Conservation (phyloP, 352 stramenopile species). For the Blastocystis sp. region DNA sequence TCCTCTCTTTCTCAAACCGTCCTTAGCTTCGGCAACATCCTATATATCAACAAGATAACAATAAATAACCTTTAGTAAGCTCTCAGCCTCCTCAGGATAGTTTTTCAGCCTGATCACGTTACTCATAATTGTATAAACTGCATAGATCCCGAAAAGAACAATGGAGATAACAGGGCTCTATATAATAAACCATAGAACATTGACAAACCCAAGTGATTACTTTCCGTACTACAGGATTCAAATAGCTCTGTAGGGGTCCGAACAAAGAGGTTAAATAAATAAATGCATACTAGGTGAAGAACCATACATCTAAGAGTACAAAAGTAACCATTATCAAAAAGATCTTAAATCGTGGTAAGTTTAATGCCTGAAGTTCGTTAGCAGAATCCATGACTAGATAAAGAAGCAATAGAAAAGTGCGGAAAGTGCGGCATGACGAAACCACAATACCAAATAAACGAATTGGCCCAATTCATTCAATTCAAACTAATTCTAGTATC, state of each 20-base stretch:
- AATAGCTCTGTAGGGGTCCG: not conserved
- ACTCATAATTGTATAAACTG: not conserved
- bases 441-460: too few relatives aligned
- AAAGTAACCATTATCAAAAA: not conserved
- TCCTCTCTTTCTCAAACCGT: slow-evolving; percentile 19
- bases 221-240: not conserved
- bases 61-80: not conserved
- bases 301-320: not conserved
- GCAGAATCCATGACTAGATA: too few relatives aligned
- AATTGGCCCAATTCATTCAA: too few relatives aligned
- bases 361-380: too few relatives aligned
- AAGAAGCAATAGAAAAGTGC: too few relatives aligned
- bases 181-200: not conserved
- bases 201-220: not conserved
- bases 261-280: not conserved
- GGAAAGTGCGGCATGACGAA: too few relatives aligned
- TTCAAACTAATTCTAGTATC: too few relatives aligned
- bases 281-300: not conserved
- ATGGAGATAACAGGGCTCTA: slow-evolving; percentile 26
- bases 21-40: slow-evolving; percentile 35
- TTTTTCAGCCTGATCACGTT: slow-evolving; percentile 55
- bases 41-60: not conserved
- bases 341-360: too few relatives aligned
- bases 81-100: slow-evolving; percentile 49
- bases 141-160: slow-evolving; percentile 2